Conservation (phyloP, 345 rosid species). For the Gossypium rotundifolium region DNA sequence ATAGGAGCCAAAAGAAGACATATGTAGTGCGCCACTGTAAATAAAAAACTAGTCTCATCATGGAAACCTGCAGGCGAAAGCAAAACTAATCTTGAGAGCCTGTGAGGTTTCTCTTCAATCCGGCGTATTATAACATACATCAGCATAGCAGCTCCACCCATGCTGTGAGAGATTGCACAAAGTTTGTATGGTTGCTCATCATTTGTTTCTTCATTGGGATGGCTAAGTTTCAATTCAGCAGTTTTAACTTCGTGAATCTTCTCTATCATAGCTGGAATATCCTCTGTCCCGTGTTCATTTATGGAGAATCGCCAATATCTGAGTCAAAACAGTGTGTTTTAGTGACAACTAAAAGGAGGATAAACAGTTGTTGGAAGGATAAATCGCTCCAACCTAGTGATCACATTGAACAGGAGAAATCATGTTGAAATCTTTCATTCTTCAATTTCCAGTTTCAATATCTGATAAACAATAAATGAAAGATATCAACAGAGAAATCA, state of each 20-base stretch:
- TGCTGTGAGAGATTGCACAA: constrained; percentile 83
- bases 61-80: constrained; percentile 97
- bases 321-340: neutral
- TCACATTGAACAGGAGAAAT: neutral
- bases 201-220: constrained; percentile 57
- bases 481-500: neutral
- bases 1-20: constrained; percentile 58
- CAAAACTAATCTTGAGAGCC: constrained; percentile 75
- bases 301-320: constrained; percentile 92
- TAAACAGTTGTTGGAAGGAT: neutral
- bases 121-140: constrained; percentile 64
- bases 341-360: neutral
- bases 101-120: constrained; percentile 67
- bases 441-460: neutral
- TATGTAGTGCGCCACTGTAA: constrained; percentile 51
- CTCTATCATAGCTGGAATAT: constrained; percentile 93
- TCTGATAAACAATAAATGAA: neutral
- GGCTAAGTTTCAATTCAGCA: constrained; percentile 59
- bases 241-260: constrained; percentile 85
- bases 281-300: constrained; percentile 89
- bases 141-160: constrained; percentile 93
- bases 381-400: neutral
- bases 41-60: constrained; percentile 58
- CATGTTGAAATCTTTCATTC: neutral
- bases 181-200: constrained; percentile 75